Conservation (phyloP, 768 basidiomycete species). For the Lepiota venenata region DNA sequence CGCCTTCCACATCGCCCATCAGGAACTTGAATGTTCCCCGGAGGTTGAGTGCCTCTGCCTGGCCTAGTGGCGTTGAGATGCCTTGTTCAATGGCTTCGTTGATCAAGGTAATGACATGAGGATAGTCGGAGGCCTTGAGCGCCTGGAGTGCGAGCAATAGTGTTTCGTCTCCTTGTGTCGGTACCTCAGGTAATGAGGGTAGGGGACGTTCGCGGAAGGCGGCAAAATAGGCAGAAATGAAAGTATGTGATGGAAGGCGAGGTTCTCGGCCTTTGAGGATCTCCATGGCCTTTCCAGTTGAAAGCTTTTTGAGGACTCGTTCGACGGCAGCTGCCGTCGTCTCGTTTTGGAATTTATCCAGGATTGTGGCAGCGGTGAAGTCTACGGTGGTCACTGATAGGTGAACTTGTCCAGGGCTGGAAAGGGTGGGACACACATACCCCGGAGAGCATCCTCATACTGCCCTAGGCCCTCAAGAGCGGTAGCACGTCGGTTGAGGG, state of each 20-base stretch:
- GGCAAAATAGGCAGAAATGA: conserved; percentile 93
- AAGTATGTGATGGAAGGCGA: conserved; percentile 83
- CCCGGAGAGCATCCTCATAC: conserved; percentile 75
- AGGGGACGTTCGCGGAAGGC: conserved; percentile 88
- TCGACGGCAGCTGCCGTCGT: conserved; percentile 79
- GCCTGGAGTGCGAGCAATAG: conserved; percentile 80
- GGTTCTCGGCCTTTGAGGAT: conserved; percentile 78
- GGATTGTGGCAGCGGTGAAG: conserved; percentile 94
- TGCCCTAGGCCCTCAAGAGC: conserved; percentile 78
- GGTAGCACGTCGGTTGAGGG: conserved; percentile 83
- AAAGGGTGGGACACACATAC: conserved; percentile 34
- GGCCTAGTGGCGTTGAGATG: conserved; percentile 67
- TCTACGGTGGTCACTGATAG: conserved; percentile 42
- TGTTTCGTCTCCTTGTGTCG: conserved; percentile 80
- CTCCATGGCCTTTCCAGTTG: conserved; percentile 67
- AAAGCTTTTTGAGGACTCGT: conserved; percentile 84
- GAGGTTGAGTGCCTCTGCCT: conserved; percentile 88
- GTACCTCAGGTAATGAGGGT: conserved; percentile 55
- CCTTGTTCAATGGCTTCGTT: conserved; percentile 89
- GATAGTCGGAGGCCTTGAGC: conserved; percentile 79
- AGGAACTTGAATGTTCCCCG: conserved; percentile 99
- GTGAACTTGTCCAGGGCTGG: neutral
- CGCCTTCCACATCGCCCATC: conserved; percentile 75
- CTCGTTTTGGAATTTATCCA: conserved; percentile 90
- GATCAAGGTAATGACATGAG: conserved; percentile 72